Evolutionary conservation across 208 protist species (phyloP), one percentile per base, ranked within the genome.

Genomic region (Herpetomonas samuelpessoai): DNA sequence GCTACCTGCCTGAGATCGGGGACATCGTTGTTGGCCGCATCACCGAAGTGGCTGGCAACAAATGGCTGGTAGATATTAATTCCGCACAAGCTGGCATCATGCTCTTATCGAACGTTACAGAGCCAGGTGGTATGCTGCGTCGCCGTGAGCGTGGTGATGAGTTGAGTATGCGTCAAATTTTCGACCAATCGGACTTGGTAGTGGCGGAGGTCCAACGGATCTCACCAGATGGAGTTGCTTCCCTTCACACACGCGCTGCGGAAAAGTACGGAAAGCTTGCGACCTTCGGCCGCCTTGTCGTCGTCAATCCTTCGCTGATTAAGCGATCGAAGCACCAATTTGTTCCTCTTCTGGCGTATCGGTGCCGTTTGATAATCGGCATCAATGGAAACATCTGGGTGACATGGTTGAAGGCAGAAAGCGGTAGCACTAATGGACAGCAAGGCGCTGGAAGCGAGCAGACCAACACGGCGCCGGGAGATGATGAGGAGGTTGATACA

Each of bases 21-120:
- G 98, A 99, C 73, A 94, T 99, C 21, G 87, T 99, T 1, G 94
- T 99, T 12, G 96, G 96, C 1, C 73, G 97, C 12, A 80, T 99
- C 35, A 73, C 80, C 3, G 86, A 98, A 51, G 90, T 99, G 0
- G 49, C 68, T 44, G 82, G 88, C 9, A 98, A 98, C 41, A 76
- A 87, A 14, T 99, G 97, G 98, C 93, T 88, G 26, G 88, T 99
- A 0, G 98, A 99, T 71, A 79, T 98, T 29, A 92, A 97, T 31
- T 71, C 86, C 7, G 70, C 81, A 22, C 91, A 98, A 63, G 80
- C 97, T 3, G 96, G 86, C 0, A 74, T 98, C 3, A 90, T 99
- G 70, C 69, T 98, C 10, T 81, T 99, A 1, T 97, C 93, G 2
- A 98, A 98, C 31, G 97, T 99, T 14, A 98, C 98, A 30, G 81